Conservation (phyloP, 495 filamentous ascomycete genomes). For the Eremomyces bilateralis region DNA sequence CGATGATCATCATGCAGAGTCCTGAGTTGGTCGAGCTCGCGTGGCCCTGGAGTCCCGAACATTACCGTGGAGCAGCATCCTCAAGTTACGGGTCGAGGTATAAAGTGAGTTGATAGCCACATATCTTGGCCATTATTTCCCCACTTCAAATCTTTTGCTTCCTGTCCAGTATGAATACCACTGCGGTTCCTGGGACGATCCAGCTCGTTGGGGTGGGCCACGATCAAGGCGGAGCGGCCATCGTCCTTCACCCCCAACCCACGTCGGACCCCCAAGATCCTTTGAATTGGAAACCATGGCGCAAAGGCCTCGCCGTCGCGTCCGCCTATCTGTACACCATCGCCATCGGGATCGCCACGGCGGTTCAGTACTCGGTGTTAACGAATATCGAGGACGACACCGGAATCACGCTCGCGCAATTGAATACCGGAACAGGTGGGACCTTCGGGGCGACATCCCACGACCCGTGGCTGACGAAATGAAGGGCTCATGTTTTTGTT, state of each 20-base stretch:
- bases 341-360: slow-evolving; percentile 4
- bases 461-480: too few relatives aligned
- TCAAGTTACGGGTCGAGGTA: too few relatives aligned
- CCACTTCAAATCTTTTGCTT: too few relatives aligned
- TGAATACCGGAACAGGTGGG: slow-evolving; percentile 7
- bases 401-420: slow-evolving; percentile 2
- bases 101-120: too few relatives aligned
- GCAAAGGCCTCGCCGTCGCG: slow-evolving; percentile 3
- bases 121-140: too few relatives aligned
- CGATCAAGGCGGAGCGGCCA: slow-evolving; percentile 3
- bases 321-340: slow-evolving; percentile 3
- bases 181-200: slow-evolving; percentile 6
- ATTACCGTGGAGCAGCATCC: too few relatives aligned
- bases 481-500: slow-evolving; percentile 5
- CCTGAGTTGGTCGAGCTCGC: too few relatives aligned
- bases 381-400: slow-evolving; percentile 1
- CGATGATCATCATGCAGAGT: too few relatives aligned
- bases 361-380: slow-evolving; percentile 6
- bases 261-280: slow-evolving; percentile 7
- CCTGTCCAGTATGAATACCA: too few relatives aligned
- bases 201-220: slow-evolving; percentile 5
- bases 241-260: slow-evolving; percentile 8
- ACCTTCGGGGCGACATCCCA: too few relatives aligned
- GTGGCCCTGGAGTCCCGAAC: too few relatives aligned
- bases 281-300: slow-evolving; percentile 7